Evolutionary conservation across 352 stramenopile genomes (phyloP), one percentile per base, ranked within the genome.

Genomic region (Globisporangium orthogonon): DNA sequence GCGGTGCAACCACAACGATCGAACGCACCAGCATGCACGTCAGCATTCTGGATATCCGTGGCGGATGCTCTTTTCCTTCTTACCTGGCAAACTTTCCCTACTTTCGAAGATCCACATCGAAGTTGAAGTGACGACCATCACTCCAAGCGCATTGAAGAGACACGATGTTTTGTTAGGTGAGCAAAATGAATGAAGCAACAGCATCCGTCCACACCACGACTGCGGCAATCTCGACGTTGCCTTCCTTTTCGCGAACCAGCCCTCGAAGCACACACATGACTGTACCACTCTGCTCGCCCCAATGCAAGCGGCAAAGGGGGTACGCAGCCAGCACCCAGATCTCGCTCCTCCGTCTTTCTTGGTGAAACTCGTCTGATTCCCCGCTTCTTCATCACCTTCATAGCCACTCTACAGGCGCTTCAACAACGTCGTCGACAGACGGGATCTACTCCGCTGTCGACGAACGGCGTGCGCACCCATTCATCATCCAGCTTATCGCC

Each of bases 61-160:
- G 17, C 17, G 18, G 43, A 48, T 48, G 29, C 43, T 15, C 15
- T 47, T 47, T 47, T 15, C 35, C 9, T 14, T 47, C 23, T 23
- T 23, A 23, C 23, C 23, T 23, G 15, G 17, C 11, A 47, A 47
- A 11, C 15, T 28, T 28, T 47, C 15, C 7, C 23, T 23, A 23
- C 23, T 23, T 23, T 23, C 2, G 7, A 6, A 17, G 10, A 23
- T 29, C n/a, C n/a, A 43, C 35, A 23, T 4, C 14, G n/a, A 39
- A 51, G 47, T 45, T 28, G 39, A 37, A 31, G 10, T 43, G 11
- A 4, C 15, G 39, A 56, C 14, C 48, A 55, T 56, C 56, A 61
- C 48, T 61, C 56, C 53, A 3, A 6, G 28, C 14, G 15, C 30
- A 59, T 51, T 56, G 48, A 61, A 56, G 56, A 39, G 29, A 54